Conservation (phyloP, 805 yeast genomes). For the Ogataea sp. region DNA sequence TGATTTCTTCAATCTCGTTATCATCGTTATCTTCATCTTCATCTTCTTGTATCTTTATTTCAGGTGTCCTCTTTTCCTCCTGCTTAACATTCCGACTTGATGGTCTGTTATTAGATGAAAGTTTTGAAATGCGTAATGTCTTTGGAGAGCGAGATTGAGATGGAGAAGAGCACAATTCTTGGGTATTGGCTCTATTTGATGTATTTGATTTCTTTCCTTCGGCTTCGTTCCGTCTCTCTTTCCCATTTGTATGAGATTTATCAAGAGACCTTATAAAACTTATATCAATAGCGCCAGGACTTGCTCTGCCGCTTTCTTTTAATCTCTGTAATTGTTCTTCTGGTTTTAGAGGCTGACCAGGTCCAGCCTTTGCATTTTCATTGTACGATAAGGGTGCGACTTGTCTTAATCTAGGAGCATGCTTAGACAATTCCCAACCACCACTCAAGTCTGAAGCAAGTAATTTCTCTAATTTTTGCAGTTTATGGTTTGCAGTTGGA, state of each 20-base stretch:
- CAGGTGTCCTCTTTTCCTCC: background rate
- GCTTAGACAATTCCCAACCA: background rate
- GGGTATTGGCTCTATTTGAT: too few species aligned
- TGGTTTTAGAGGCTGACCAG: background rate
- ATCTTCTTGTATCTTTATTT: background rate
- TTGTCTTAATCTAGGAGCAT: background rate
- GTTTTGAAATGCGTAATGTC: too few species aligned
- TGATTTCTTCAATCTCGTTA: background rate
- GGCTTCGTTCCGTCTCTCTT: too few species aligned
- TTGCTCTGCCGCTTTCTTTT: background rate
- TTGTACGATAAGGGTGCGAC: background rate
- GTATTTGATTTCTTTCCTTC: too few species aligned
- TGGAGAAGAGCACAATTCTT: too few species aligned
- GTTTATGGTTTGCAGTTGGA: too few species aligned
- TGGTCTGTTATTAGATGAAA: too few species aligned
- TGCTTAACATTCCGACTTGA: background rate
- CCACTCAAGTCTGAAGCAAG: background rate
- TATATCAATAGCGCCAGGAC: background rate
- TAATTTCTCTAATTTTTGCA: background rate
- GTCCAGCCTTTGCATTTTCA: background rate
- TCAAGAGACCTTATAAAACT: too few species aligned
- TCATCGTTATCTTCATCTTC: background rate
- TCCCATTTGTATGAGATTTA: too few species aligned
- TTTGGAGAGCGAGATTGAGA: too few species aligned
- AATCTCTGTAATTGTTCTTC: background rate